Evolutionary conservation across 768 basidiomycete genomes (phyloP).

Genomic region (Daedalea quercina): DNA sequence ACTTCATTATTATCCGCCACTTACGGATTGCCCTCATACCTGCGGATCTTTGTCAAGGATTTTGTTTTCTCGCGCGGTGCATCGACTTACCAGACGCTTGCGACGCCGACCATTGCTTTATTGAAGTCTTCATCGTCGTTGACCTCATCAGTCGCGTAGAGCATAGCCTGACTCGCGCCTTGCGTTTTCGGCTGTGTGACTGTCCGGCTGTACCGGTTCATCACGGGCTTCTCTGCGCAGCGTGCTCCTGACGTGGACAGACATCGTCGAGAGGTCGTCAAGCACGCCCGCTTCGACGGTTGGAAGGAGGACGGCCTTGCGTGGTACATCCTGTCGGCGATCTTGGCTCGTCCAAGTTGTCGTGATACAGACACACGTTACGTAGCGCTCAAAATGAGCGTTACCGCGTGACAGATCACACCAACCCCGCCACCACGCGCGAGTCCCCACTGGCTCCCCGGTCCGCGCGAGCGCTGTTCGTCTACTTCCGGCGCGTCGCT

Average conservation of each 20-base stretch:
- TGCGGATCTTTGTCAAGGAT: constrained; percentile 25
- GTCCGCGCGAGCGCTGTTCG: no score
- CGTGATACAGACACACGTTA: not conserved
- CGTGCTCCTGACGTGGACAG: constrained; percentile 10
- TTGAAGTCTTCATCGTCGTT: constrained; percentile 75
- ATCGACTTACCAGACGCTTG: constrained; percentile 89
- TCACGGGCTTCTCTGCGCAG: constrained; percentile 21
- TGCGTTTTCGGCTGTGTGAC: constrained; percentile 93
- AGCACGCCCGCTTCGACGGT: constrained; percentile 6
- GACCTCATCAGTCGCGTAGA: constrained; percentile 97
- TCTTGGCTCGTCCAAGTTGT: not conserved
- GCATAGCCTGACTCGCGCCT: constrained; percentile 97
- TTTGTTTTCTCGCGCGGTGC: constrained; percentile 3
- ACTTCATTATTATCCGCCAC: constrained; percentile 22
- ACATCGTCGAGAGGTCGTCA: constrained; percentile 10
- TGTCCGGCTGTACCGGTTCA: constrained; percentile 66
- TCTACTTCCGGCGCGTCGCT: no score
- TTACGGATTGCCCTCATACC: constrained; percentile 99
- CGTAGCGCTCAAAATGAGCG: not conserved
- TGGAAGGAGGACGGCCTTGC: constrained; percentile 8
- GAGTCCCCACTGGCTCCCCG: no score
- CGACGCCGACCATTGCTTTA: constrained; percentile 97
- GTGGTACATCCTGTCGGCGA: constrained; percentile 6
- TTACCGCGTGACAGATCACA: no score
- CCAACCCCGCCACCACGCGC: no score